Evolutionary conservation across 352 stramenopile genomes (phyloP).

Genomic region (Phytophthora citrophthora): DNA sequence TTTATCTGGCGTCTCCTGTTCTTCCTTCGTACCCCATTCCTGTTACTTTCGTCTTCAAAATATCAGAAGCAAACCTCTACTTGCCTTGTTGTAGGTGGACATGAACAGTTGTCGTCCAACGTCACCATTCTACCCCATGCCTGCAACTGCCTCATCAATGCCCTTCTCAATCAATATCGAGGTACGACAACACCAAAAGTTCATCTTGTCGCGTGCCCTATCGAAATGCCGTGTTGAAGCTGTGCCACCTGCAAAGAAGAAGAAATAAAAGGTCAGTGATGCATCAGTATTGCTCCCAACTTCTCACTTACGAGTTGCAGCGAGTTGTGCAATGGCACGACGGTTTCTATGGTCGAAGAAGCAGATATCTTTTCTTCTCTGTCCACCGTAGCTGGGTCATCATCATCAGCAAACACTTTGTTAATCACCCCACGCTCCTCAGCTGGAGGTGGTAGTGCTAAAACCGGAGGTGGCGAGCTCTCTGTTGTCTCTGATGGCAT

Average conservation of each 20-base stretch:
- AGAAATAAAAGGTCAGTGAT: background rate
- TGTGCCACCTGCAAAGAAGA: constrained; percentile 47
- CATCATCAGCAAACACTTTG: constrained; percentile 37
- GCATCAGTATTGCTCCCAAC: background rate
- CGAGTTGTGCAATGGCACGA: constrained; percentile 74
- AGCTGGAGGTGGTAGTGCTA: constrained; percentile 1
- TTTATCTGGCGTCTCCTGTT: constrained; percentile 7
- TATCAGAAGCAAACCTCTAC: constrained; percentile 17
- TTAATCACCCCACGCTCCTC: constrained; percentile 32
- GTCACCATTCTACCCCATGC: background rate
- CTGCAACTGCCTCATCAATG: background rate
- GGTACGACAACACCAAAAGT: background rate
- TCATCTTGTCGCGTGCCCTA: constrained; percentile 50
- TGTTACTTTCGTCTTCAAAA: constrained; percentile 28
- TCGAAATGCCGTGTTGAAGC: constrained; percentile 61
- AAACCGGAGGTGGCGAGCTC: constrained; percentile 6
- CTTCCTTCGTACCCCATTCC: background rate
- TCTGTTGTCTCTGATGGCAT: constrained; percentile 15
- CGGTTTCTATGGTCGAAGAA: constrained; percentile 78
- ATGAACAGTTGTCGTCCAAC: background rate
- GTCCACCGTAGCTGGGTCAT: constrained; percentile 47
- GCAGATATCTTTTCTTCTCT: constrained; percentile 65
- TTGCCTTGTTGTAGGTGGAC: constrained; percentile 8
- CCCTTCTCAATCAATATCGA: background rate
- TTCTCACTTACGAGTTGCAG: constrained; percentile 58